These are phyloP conservation scores for Tolypocladium inflatum DNA, from an alignment of 2,329 filamentous ascomycete species.

Conservation along the genomic window DNA sequence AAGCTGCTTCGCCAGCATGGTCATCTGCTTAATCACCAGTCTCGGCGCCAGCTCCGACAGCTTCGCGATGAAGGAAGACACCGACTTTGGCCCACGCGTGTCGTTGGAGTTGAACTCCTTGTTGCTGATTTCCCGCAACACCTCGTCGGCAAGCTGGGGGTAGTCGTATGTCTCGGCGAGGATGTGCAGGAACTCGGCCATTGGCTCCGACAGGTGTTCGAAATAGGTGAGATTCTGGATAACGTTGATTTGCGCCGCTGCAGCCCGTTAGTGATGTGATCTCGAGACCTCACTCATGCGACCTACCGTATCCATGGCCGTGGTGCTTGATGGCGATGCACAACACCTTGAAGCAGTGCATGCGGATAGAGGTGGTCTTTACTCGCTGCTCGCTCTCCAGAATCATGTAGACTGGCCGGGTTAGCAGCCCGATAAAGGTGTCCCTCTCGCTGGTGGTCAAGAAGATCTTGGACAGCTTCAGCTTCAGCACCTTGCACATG, in stretches of 20 bases:
- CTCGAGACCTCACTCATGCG: background rate
- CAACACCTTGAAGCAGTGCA: constrained; percentile 95
- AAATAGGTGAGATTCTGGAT: constrained; percentile 98
- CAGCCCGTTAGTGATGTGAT: constrained; percentile 14
- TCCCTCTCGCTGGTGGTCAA: constrained; percentile 93
- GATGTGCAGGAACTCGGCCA: constrained; percentile 97
- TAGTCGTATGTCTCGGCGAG: constrained; percentile 96
- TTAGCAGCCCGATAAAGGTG: constrained; percentile 87
- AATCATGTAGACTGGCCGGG: constrained; percentile 85
- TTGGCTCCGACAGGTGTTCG: constrained; percentile 95
- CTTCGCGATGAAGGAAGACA: constrained; percentile 87
- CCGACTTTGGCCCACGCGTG: constrained; percentile 88
- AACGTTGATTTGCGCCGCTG: constrained; percentile 92
- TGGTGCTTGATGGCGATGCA: constrained; percentile 97
- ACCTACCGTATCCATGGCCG: constrained; percentile 83
- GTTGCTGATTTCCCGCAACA: constrained; percentile 86
- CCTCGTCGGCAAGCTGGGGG: constrained; percentile 86
- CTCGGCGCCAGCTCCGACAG: constrained; percentile 86
- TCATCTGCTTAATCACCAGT: constrained; percentile 96
- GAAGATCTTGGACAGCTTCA: constrained; percentile 89
- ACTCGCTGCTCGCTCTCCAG: constrained; percentile 89
- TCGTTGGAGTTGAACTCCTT: constrained; percentile 98
- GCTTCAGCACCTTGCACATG: constrained; percentile 91
- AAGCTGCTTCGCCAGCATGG: constrained; percentile 82
- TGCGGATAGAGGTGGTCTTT: constrained; percentile 80